Evolutionary conservation across 768 basidiomycete genomes (phyloP).

Genomic region (Favolaschia claudopus): DNA sequence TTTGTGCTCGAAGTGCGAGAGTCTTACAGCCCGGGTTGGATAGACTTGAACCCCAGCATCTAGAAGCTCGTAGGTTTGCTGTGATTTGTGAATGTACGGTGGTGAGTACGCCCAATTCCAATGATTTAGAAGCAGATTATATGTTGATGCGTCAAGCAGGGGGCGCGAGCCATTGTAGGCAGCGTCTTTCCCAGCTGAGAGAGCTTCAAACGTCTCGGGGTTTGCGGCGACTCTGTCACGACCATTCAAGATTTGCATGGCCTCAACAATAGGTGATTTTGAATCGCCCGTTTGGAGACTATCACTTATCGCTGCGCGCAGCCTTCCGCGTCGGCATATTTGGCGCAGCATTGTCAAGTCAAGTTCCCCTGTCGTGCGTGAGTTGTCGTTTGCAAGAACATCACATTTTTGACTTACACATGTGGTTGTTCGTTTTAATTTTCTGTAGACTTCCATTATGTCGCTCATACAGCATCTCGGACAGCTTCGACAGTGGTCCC

Average conservation of each 20-base stretch:
- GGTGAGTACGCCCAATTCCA: no score
- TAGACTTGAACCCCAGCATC: neutral
- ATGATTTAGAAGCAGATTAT: no score
- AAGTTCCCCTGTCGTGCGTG: slow-evolving; percentile 9
- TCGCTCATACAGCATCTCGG: slow-evolving; percentile 21
- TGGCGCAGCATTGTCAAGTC: slow-evolving; percentile 19
- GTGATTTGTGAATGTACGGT: no score
- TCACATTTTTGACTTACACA: slow-evolving; percentile 4
- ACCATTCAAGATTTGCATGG: neutral
- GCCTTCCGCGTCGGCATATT: slow-evolving; percentile 11
- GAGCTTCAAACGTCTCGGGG: neutral
- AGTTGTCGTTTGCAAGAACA: neutral
- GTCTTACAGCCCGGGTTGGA: slow-evolving; percentile 1
- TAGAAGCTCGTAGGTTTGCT: no score
- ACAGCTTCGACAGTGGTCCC: slow-evolving; percentile 20
- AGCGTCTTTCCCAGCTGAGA: no score
- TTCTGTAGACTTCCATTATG: slow-evolving; percentile 18
- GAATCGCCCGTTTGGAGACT: neutral
- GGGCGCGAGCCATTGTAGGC: no score
- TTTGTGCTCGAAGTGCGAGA: slow-evolving; percentile 3
- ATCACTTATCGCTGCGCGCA: slow-evolving; percentile 12
- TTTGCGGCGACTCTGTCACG: neutral
- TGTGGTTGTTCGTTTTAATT: slow-evolving; percentile 20
- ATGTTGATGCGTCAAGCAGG: no score
- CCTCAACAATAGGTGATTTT: neutral